Percentiles rank a stretch among this genome's conserved stretches.
phyloP scores from a whole-genome alignment of 768 basidiomycete genomes.

The Tulasnella sp. region DNA sequence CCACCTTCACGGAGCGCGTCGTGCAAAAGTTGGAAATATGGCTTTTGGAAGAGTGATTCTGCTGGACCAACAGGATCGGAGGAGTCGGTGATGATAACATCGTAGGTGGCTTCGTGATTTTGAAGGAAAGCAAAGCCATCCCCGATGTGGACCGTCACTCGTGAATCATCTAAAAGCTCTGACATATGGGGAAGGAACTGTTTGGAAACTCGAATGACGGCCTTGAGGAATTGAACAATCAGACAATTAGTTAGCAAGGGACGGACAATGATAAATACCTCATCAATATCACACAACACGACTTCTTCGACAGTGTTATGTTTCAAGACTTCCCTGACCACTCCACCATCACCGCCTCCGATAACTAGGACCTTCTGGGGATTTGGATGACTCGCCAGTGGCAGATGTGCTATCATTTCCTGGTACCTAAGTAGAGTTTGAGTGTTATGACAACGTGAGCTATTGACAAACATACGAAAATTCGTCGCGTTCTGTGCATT shows the following conservation, averaged over 20 bases:
- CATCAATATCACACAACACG: slow-evolving; percentile 95
- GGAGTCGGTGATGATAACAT: slow-evolving; percentile 97
- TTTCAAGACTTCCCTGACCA: slow-evolving; percentile 93
- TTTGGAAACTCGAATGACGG: slow-evolving; percentile 91
- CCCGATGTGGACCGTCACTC: slow-evolving; percentile 75
- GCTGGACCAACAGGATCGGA: slow-evolving; percentile 97
- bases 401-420: slow-evolving; percentile 97
- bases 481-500: slow-evolving; percentile 96
- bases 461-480: slow-evolving; percentile 62
- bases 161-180: slow-evolving; percentile 57
- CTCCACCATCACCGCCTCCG: slow-evolving; percentile 96
- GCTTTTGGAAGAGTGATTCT: slow-evolving; percentile 85
- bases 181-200: slow-evolving; percentile 91
- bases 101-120: slow-evolving; percentile 76
- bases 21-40: slow-evolving; percentile 90
- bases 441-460: background rate
- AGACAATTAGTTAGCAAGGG: too few relatives aligned
- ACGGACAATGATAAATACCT: too few relatives aligned
- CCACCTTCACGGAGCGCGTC: slow-evolving; percentile 83
- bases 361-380: slow-evolving; percentile 94
- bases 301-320: slow-evolving; percentile 83
- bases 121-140: slow-evolving; percentile 96
- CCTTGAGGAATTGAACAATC: slow-evolving; percentile 34
- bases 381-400: slow-evolving; percentile 91
- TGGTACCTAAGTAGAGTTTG: slow-evolving; percentile 53